Percentiles rank a stretch among this genome's conserved stretches.
These are phyloP conservation scores for Psilocybe subaeruginosa DNA, from an alignment of 768 basidiomycete genomes.

Conservation along the genomic window DNA sequence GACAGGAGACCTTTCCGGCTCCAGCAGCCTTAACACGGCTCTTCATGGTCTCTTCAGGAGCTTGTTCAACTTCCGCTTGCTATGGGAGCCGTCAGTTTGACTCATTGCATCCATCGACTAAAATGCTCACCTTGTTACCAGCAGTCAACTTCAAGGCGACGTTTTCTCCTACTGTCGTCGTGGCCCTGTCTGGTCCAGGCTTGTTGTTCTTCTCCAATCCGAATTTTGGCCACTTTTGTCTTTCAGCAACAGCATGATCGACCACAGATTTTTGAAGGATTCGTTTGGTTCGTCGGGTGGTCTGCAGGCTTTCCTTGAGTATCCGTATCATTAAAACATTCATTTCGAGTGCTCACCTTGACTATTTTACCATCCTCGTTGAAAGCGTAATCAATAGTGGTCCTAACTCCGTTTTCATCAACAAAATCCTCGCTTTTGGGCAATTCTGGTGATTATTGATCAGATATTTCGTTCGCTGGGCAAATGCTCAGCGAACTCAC, in stretches of 20 bases:
- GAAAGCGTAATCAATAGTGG: constrained; percentile 78
- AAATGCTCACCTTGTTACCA: constrained; percentile 59
- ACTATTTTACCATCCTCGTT: constrained; percentile 96
- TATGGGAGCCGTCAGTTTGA: constrained; percentile 24
- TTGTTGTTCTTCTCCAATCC: constrained; percentile 88
- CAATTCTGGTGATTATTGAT: constrained; percentile 34
- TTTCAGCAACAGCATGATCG: constrained; percentile 92
- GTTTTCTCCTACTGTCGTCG: constrained; percentile 84
- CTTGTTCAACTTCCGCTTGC: constrained; percentile 68
- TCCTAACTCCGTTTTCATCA: constrained; percentile 86
- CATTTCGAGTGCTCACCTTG: constrained; percentile 58
- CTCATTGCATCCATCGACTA: not conserved
- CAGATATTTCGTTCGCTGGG: not conserved
- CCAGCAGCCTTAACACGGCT: constrained; percentile 70
- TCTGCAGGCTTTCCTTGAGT: constrained; percentile 42
- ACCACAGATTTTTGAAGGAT: constrained; percentile 89
- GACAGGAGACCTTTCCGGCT: constrained; percentile 87
- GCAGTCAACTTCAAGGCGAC: constrained; percentile 50
- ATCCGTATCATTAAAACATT: not conserved
- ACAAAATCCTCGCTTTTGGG: constrained; percentile 70
- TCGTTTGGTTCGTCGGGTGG: constrained; percentile 85
- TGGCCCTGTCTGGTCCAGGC: constrained; percentile 89
- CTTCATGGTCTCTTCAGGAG: constrained; percentile 69
- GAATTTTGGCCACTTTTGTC: constrained; percentile 93
- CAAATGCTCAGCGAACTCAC: constrained; percentile 30